These are phyloP conservation scores for Tolypocladium guangdongense DNA, from an alignment of 2,329 filamentous ascomycete species.

Conservation along the genomic window DNA sequence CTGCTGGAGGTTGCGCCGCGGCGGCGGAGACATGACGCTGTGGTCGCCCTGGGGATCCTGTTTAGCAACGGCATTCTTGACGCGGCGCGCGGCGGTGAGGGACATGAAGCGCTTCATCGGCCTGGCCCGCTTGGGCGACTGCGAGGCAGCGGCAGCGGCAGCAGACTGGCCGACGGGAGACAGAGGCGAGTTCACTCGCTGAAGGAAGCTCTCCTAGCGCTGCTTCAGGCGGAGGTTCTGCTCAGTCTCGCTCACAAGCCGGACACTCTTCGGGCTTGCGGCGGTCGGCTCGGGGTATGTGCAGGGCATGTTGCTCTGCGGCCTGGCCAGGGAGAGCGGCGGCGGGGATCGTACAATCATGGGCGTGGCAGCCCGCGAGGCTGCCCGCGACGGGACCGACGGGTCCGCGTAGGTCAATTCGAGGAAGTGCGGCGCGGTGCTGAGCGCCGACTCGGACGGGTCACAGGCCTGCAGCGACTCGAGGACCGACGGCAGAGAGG, in stretches of 20 bases:
- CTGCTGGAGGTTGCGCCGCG: conserved; percentile 53
- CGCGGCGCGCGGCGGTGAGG: conserved; percentile 32
- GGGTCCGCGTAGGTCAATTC: conserved; percentile 66
- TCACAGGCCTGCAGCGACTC: conserved; percentile 68
- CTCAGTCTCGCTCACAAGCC: conserved; percentile 26
- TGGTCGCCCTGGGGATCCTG: conserved; percentile 37
- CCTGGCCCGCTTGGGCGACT: conserved; percentile 19
- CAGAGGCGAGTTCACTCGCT: conserved; percentile 1
- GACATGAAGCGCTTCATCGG: conserved; percentile 25
- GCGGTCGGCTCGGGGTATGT: conserved; percentile 18
- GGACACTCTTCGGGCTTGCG: conserved; percentile 31
- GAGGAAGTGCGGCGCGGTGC: conserved; percentile 64
- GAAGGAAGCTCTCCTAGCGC: conserved; percentile 17
- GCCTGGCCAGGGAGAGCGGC: conserved; percentile 17
- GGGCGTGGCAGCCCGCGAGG: conserved; percentile 58
- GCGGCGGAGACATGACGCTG: conserved; percentile 34
- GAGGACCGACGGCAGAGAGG: conserved; percentile 49
- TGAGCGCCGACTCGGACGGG: conserved; percentile 67
- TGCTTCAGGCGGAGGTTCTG: conserved; percentile 13
- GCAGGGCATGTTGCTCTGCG: conserved; percentile 9
- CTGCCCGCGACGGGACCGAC: conserved; percentile 41
- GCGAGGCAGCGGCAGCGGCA: background rate
- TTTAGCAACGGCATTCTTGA: conserved; percentile 36
- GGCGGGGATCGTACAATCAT: conserved; percentile 48
- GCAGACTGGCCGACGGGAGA: background rate